Percentiles rank a stretch among this genome's conserved stretches.
phyloP scores from a whole-genome alignment of 208 protist genomes.

The Phytomonas sp. region DNA sequence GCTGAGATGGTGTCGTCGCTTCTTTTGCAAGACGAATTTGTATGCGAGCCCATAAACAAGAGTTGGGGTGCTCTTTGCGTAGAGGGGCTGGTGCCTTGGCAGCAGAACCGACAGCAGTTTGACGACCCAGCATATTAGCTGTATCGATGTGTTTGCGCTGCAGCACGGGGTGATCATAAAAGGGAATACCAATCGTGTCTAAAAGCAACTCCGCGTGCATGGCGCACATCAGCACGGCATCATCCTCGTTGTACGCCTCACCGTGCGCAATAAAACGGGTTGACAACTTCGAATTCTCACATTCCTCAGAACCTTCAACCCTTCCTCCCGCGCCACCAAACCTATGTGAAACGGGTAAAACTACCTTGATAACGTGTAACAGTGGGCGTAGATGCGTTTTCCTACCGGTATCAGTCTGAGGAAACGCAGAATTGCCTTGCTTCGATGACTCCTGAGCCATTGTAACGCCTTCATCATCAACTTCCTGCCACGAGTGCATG shows the following conservation, averaged over 20 bases:
- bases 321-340: neutral
- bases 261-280: constrained; percentile 38
- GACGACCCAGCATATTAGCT: constrained; percentile 55
- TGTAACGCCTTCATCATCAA: neutral
- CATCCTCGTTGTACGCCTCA: constrained; percentile 53
- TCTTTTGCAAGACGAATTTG: constrained; percentile 5
- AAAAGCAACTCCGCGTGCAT: constrained; percentile 80
- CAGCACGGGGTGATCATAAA: constrained; percentile 64
- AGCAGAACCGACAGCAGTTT: constrained; percentile 24
- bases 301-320: neutral
- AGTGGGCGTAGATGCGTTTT: neutral
- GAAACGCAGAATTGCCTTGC: neutral
- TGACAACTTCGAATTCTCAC: neutral
- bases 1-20: neutral
- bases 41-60: constrained; percentile 44
- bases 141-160: constrained; percentile 75
- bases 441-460: neutral
- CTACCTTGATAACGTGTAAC: neutral
- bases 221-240: constrained; percentile 62
- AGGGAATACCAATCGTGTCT: constrained; percentile 52
- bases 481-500: neutral
- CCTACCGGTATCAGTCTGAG: neutral
- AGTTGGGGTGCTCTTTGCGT: constrained; percentile 46
- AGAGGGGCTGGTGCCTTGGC: constrained; percentile 41
- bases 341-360: neutral